Evolutionary conservation across 1,284 basidiomycete genomes (phyloP), one percentile per base, ranked within the genome.

Genomic region (Boletus smithii): DNA sequence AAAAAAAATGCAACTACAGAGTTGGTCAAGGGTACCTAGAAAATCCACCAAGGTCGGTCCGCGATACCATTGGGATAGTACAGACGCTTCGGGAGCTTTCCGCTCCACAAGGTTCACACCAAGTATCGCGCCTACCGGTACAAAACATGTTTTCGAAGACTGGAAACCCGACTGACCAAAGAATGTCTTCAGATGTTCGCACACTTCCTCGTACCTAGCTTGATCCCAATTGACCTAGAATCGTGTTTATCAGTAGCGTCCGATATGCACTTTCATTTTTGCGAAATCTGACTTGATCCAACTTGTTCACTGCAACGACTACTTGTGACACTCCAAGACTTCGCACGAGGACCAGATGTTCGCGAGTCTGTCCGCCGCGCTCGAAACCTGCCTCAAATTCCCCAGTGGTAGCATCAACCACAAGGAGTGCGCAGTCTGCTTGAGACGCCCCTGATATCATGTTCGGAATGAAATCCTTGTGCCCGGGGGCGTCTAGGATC

Each of bases 361-460:
- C 95, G 46, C 95, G 77, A n/a, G 95, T 99, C 72, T 99, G 95
- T 1, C 95, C 95, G 24, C 91, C 91, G 13, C 88, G 79, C 35
- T 93, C 86, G 59, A 99, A 99, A 1, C 95, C 95, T 18, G 92
- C 86, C 68, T 99, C 95, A 56, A 99, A 99, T 59, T 94, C 94
- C 18, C 95, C 95, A 1, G 77, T 83, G 4, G 85, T 76, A 7
- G 94, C 87, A 66, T 97, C 97, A 17, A 99, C 83, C 5, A 99
- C 95, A n/a, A 99, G 79, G 5, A 99, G 70, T 1, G 95, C 95
- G 30, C 91, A 93, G 59, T 99, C 95, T 0, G 97, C 97, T 69
- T 98, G 95, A 0, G 95, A 86, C 2, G 95, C 95, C 2, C 95
- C 95, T 0, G 92, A 95, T 49, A 99, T 99, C 97, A 99, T 99